phyloP scores from a whole-genome alignment of 2,329 filamentous ascomycete species.

The Bimuria novae-zelandiae region DNA sequence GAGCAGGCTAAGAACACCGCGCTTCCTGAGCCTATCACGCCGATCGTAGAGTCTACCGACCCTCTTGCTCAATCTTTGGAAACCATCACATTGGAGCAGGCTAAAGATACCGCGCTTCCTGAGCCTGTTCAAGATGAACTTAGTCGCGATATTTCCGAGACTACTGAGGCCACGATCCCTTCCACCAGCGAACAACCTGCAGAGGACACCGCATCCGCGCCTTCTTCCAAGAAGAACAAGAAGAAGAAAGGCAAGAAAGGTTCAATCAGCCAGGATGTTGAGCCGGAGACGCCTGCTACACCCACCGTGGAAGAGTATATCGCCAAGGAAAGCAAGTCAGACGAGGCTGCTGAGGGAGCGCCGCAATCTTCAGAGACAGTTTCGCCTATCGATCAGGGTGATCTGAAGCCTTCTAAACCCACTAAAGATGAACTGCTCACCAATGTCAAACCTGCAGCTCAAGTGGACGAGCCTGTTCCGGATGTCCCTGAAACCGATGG shows the following conservation, averaged over 20 bases:
- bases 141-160: constrained; percentile 9
- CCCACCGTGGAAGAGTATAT: constrained; percentile 3
- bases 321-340: background rate
- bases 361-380: background rate
- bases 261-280: constrained; percentile 14
- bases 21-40: background rate
- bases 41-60: background rate
- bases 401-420: background rate
- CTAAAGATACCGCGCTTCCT: constrained; percentile 2
- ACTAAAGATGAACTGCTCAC: background rate
- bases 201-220: constrained; percentile 3
- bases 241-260: constrained; percentile 42
- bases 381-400: background rate
- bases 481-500: background rate
- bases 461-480: background rate
- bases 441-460: background rate
- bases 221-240: constrained; percentile 52
- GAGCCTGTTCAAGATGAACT: constrained; percentile 5
- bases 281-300: constrained; percentile 1
- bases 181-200: background rate
- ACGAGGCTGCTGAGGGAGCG: background rate
- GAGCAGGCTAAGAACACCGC: constrained; percentile 4
- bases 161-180: background rate
- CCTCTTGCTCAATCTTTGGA: constrained; percentile 10
- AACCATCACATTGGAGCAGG: background rate